phyloP scores from a whole-genome alignment of 2,329 filamentous ascomycete species.

The Sporothrix dimorphospora region DNA sequence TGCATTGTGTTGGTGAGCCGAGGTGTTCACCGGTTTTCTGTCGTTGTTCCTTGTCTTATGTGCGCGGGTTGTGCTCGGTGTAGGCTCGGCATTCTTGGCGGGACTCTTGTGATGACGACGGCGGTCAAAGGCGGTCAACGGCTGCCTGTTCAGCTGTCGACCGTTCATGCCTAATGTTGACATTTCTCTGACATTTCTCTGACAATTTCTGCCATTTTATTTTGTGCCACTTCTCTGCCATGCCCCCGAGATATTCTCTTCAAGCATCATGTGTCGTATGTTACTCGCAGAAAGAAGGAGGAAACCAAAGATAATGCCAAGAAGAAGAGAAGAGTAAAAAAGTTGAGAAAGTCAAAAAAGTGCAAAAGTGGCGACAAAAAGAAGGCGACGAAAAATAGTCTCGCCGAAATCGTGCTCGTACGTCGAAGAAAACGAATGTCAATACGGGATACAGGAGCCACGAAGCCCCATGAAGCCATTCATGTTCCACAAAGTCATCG shows the following conservation, averaged over 20 bases:
- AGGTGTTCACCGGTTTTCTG: no score
- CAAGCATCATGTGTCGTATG: no score
- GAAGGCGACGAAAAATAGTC: neutral
- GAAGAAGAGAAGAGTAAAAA: neutral
- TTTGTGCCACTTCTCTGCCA: no score
- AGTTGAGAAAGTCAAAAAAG: neutral
- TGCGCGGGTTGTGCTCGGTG: neutral
- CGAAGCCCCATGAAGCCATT: neutral
- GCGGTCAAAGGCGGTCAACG: neutral
- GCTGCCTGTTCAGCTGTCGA: neutral
- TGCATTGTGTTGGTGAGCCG: no score
- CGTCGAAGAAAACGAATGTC: neutral
- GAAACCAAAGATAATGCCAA: neutral
- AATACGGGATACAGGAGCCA: no score
- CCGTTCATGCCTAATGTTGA: neutral
- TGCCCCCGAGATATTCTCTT: neutral
- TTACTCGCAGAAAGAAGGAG: neutral
- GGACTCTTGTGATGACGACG: neutral
- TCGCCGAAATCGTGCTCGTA: neutral
- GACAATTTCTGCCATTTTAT: neutral
- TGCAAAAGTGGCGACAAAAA: neutral
- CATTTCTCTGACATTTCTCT: neutral
- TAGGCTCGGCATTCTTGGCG: neutral
- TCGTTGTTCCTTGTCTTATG: neutral
- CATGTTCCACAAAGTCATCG: neutral